Evolutionary conservation across 768 basidiomycete species (phyloP).

Genomic region (Pleurotus ostreatus): DNA sequence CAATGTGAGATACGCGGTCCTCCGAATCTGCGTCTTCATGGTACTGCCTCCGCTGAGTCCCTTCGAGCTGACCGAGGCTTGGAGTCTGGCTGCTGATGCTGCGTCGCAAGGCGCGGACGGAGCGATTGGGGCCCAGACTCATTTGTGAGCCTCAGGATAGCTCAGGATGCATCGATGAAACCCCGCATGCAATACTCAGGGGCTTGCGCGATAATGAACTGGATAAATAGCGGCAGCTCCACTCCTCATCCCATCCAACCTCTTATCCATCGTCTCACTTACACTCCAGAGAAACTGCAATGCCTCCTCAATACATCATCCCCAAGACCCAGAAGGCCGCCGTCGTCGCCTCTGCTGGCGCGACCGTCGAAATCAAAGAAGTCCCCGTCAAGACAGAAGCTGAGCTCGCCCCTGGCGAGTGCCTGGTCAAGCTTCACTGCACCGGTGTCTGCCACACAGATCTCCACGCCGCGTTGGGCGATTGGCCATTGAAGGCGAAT

Average conservation of each 20-base stretch:
- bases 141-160: no score
- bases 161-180: no score
- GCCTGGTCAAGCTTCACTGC: slow-evolving; percentile 70
- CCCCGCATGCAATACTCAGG: no score
- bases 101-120: no score
- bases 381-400: slow-evolving; percentile 56
- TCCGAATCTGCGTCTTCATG: no score
- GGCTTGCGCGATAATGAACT: neutral
- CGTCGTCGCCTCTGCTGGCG: slow-evolving; percentile 31
- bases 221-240: slow-evolving; percentile 1
- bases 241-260: neutral
- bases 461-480: slow-evolving; percentile 67
- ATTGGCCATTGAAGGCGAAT: slow-evolving; percentile 75
- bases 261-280: neutral
- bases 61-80: no score
- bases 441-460: slow-evolving; percentile 89
- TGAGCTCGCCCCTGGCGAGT: slow-evolving; percentile 64
- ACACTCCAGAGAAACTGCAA: neutral
- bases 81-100: no score
- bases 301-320: slow-evolving; percentile 17
- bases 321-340: slow-evolving; percentile 42
- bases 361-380: slow-evolving; percentile 28
- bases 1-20: no score
- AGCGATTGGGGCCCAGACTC: no score
- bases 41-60: no score